Conservation (phyloP, 768 basidiomycete species). For the Dacryopinax spathularia region DNA sequence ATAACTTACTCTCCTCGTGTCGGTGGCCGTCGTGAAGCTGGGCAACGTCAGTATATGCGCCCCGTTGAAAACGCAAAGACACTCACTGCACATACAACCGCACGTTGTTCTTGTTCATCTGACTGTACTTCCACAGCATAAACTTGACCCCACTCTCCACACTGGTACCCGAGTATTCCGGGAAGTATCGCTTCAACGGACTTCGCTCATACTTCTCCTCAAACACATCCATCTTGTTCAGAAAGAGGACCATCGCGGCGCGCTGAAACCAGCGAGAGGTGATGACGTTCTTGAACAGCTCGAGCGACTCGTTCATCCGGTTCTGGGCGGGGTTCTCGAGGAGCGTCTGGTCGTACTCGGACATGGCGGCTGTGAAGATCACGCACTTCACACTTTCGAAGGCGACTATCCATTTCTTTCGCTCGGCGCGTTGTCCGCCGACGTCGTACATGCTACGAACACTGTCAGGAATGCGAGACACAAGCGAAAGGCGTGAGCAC, state of each 20-base stretch:
- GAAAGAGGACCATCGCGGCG: conserved; percentile 47
- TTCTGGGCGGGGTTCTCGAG: conserved; percentile 50
- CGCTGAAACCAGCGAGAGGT: conserved; percentile 63
- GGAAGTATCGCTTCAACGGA: conserved; percentile 32
- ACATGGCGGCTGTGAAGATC: conserved; percentile 62
- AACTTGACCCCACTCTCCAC: conserved; percentile 33
- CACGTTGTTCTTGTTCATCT: conserved; percentile 38
- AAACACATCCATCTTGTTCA: conserved; percentile 66
- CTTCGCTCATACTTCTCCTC: conserved; percentile 54
- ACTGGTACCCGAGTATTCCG: conserved; percentile 31
- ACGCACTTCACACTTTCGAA: conserved; percentile 70
- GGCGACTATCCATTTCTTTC: conserved; percentile 72
- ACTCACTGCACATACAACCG: conserved; percentile 85
- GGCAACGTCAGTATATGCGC: too few species aligned
- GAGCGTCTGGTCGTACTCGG: conserved; percentile 61
- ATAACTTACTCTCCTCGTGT: conserved; percentile 58
- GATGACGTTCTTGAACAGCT: conserved; percentile 63
- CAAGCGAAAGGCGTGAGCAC: conserved; percentile 5
- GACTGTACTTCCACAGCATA: conserved; percentile 89
- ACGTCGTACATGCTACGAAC: conserved; percentile 52
- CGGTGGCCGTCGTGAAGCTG: conserved; percentile 77
- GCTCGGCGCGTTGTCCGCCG: conserved; percentile 63
- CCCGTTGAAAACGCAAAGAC: not conserved
- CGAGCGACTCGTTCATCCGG: conserved; percentile 59
- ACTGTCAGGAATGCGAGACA: not conserved